Evolutionary conservation across 805 yeast genomes (phyloP).

Genomic region (Nematodospora valgi): DNA sequence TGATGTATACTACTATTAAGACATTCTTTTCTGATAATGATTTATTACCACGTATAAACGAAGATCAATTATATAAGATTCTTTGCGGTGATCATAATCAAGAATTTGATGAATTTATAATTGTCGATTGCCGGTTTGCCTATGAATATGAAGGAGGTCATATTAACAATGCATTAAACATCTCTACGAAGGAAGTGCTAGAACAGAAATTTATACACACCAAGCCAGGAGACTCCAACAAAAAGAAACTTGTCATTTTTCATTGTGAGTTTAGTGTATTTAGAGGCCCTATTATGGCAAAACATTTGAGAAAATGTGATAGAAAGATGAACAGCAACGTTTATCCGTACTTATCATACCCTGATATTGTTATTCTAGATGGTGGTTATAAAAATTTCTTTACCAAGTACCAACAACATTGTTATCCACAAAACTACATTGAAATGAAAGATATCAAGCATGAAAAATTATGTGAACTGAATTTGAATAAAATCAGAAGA

Average conservation of each 20-base stretch:
- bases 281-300: constrained; percentile 93
- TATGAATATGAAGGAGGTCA: constrained; percentile 95
- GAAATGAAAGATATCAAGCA: constrained; percentile 64
- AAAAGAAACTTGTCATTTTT: constrained; percentile 57
- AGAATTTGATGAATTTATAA: constrained; percentile 51
- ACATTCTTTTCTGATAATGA: constrained; percentile 43
- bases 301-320: constrained; percentile 79
- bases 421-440: constrained; percentile 76
- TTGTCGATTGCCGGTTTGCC: constrained; percentile 88
- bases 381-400: constrained; percentile 89
- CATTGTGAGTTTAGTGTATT: constrained; percentile 94
- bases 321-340: constrained; percentile 65
- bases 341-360: constrained; percentile 81
- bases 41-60: constrained; percentile 67
- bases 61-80: constrained; percentile 53
- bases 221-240: constrained; percentile 11
- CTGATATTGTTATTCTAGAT: constrained; percentile 82
- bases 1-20: constrained; percentile 23
- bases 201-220: constrained; percentile 50
- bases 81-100: constrained; percentile 49
- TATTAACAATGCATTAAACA: constrained; percentile 75
- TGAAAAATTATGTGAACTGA: constrained; percentile 42
- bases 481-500: constrained; percentile 41
- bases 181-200: constrained; percentile 65
- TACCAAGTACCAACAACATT: constrained; percentile 52